Conservation (phyloP, 1,139 yeast genomes). For the Hansenula anomala region DNA sequence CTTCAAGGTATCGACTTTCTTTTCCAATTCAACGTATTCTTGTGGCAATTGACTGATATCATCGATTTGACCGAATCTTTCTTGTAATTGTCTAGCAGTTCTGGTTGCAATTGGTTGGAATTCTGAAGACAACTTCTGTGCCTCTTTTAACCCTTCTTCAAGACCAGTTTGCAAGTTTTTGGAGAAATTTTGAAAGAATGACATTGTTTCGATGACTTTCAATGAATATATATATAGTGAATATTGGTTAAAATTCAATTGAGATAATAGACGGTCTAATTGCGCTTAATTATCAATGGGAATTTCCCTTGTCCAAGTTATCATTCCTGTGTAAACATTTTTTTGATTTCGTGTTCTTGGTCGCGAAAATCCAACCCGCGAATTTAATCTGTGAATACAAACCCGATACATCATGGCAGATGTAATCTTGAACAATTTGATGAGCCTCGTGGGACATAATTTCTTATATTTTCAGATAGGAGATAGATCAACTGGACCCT, state of each 20-base stretch:
- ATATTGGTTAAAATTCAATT: background rate
- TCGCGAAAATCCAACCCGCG: too few relatives aligned
- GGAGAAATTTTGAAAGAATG: conserved; percentile 22
- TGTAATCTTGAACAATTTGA: too few relatives aligned
- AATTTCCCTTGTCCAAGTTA: too few relatives aligned
- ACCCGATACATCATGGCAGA: too few relatives aligned
- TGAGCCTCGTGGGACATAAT: too few relatives aligned
- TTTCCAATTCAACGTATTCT: conserved; percentile 73
- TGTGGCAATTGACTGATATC: conserved; percentile 81
- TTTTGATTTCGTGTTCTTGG: too few relatives aligned
- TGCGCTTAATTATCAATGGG: too few relatives aligned
- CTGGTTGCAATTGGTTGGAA: conserved; percentile 57
- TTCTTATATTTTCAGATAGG: too few relatives aligned
- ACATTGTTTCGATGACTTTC: conserved; percentile 13
- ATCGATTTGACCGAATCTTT: conserved; percentile 71
- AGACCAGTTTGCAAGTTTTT: conserved; percentile 22
- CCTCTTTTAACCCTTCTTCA: conserved; percentile 21
- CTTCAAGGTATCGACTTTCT: conserved; percentile 71
- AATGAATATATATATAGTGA: background rate
- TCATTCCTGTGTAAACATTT: too few relatives aligned
- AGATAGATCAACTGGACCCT: too few relatives aligned
- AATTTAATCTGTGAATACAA: too few relatives aligned
- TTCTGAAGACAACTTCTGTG: conserved; percentile 22
- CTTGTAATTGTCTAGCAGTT: conserved; percentile 76
- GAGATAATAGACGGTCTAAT: too few relatives aligned